Base-by-base conservation (phyloP, 108 stramenopile species). In the Cyclotella sp. region DNA sequence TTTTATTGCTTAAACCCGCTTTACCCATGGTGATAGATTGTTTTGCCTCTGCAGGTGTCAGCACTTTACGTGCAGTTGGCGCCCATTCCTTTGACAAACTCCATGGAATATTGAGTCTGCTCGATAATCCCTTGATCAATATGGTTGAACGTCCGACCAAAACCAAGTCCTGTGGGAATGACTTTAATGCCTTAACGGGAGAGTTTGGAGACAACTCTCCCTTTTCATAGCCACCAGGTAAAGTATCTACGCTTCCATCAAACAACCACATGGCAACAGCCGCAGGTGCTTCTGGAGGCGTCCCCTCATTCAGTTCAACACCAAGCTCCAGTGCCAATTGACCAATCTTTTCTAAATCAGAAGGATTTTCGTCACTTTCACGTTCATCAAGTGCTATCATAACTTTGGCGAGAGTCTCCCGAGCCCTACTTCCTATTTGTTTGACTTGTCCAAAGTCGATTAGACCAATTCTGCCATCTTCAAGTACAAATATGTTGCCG, bases 391-490 rank as follows among this genome's bases (percentile, higher is more conserved):
- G 64, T 7, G 96, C 96, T 51, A 94, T 73, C 96, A 96, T 97
- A 39, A 96, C 93, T 84, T 96, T 93, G 14, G 88, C 88, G 41
- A 97, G 87, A 13, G 95, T 95, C 55, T 93, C 86, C 5, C 94
- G 73, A 28, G 85, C 87, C 29, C 93, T 77, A 22, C 93, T 93
- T 19, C 81, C 82, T 34, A 96, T 94, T 65, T 95, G 93, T 62
- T 93, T 96, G 7, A 96, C 97, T 81, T 97, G 97, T 0, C 90
- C 98, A 82, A 97, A 98, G 74, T 98, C 98, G 72, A 98, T 97
- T 28, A 98, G 78, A 15, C 96, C 97, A 40, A 98, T 93, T 51
- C 85, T 67, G 3, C 97, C 95, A 86, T 96, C 91, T 27, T 93
- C 85, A 67, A 97, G 75, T 27, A 98, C 95, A 77, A 98, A 97